Conservation (phyloP, 352 stramenopile species). For the Phytophthora aleatoria region DNA sequence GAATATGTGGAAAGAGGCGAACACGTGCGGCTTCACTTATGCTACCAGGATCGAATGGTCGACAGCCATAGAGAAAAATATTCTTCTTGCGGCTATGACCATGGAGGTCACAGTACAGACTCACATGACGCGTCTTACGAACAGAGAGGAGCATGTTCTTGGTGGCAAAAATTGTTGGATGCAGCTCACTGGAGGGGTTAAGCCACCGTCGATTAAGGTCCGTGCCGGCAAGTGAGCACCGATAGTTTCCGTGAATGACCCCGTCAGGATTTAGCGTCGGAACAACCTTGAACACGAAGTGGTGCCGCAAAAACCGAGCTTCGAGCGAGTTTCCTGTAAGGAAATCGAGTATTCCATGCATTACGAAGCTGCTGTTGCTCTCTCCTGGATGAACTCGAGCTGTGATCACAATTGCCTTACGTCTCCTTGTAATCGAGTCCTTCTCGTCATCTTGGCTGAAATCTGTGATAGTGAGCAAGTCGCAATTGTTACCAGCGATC, state of each 20-base stretch:
- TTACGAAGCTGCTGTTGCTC: conserved; percentile 89
- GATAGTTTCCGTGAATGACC: conserved; percentile 93
- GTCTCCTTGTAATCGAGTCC: conserved; percentile 19
- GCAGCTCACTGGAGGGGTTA: conserved; percentile 51
- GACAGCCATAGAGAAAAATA: conserved; percentile 88
- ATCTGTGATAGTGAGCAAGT: conserved; percentile 90
- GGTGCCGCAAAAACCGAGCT: conserved; percentile 72
- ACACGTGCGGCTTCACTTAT: conserved; percentile 56
- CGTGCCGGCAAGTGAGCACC: conserved; percentile 81
- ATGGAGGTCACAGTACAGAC: conserved; percentile 89
- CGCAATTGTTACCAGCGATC: conserved; percentile 84
- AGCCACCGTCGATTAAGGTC: conserved; percentile 90
- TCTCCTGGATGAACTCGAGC: conserved; percentile 90
- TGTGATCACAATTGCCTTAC: conserved; percentile 77
- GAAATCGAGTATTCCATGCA: conserved; percentile 90
- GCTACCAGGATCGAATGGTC: conserved; percentile 45
- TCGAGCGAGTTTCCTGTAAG: conserved; percentile 74
- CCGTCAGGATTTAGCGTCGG: conserved; percentile 95
- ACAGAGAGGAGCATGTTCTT: conserved; percentile 78
- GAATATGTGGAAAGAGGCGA: conserved; percentile 73
- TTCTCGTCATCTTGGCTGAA: conserved; percentile 62
- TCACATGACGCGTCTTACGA: conserved; percentile 48
- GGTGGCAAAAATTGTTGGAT: conserved; percentile 78
- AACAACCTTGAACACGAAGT: conserved; percentile 91
- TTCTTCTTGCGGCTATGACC: conserved; percentile 90